Evolutionary conservation across 2,329 filamentous ascomycete species (phyloP).

Genomic region (Pseudogymnoascus sp.): DNA sequence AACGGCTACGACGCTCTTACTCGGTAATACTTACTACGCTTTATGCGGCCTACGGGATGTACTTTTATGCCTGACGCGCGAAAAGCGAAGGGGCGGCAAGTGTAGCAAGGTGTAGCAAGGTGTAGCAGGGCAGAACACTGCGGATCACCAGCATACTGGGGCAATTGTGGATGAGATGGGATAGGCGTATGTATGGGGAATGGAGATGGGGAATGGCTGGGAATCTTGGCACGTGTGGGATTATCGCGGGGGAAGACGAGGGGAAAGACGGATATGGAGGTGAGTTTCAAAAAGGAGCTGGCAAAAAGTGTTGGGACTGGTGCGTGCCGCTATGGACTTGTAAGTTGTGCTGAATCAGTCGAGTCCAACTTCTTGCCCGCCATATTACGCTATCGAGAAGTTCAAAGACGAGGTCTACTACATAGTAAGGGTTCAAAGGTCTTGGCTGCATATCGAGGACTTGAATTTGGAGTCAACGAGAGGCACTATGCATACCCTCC

Average conservation of each 20-base stretch:
- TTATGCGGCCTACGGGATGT: too few species aligned
- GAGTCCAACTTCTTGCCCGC: background rate
- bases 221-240: background rate
- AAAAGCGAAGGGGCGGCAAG: background rate
- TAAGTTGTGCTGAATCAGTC: background rate
- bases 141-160: background rate
- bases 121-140: background rate
- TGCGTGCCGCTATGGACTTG: background rate
- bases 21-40: background rate
- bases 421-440: background rate
- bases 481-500: background rate
- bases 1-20: background rate
- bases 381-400: background rate
- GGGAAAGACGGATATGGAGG: background rate
- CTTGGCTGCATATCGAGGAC: background rate
- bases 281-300: background rate
- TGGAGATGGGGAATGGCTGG: background rate
- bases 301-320: background rate
- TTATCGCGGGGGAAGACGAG: conserved; percentile 1
- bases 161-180: background rate
- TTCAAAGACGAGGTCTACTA: background rate
- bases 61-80: background rate
- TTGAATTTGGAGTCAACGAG: background rate
- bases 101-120: background rate
- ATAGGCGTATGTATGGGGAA: background rate